phyloP scores from a whole-genome alignment of 257 asterid species.

The Leptodermis oblonga region DNA sequence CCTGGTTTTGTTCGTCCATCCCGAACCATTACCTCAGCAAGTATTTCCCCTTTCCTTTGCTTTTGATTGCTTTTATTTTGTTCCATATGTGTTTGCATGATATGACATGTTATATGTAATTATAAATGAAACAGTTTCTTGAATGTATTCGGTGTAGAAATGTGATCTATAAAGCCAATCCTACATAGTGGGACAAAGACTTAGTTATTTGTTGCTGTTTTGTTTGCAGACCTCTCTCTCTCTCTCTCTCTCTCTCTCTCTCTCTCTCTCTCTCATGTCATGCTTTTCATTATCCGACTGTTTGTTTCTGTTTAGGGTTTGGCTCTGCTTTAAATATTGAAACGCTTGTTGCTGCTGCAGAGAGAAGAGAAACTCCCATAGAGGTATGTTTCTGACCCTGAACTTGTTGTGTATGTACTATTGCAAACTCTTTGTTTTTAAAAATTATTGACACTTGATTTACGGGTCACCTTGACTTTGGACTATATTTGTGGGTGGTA shows the following conservation, averaged over 20 bases:
- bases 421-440: background rate
- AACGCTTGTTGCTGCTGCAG: constrained; percentile 98
- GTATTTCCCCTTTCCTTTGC: constrained; percentile 33
- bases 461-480: background rate
- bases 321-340: constrained; percentile 96
- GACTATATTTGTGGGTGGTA: background rate
- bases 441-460: background rate
- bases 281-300: no score
- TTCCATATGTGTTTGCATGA: constrained; percentile 11
- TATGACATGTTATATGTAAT: no score
- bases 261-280: background rate
- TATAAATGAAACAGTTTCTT: no score
- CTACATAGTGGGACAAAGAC: no score
- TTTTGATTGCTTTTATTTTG: background rate
- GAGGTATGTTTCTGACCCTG: constrained; percentile 52
- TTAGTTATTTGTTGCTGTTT: no score
- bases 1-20: constrained; percentile 64
- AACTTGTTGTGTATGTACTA: background rate
- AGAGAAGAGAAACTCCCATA: constrained; percentile 86
- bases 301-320: constrained; percentile 49
- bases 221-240: no score
- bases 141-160: no score
- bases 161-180: no score
- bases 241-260: background rate
- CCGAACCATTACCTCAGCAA: constrained; percentile 59